phyloP scores from a whole-genome alignment of 305 asterid species.

The Fraxinus latifolia region DNA sequence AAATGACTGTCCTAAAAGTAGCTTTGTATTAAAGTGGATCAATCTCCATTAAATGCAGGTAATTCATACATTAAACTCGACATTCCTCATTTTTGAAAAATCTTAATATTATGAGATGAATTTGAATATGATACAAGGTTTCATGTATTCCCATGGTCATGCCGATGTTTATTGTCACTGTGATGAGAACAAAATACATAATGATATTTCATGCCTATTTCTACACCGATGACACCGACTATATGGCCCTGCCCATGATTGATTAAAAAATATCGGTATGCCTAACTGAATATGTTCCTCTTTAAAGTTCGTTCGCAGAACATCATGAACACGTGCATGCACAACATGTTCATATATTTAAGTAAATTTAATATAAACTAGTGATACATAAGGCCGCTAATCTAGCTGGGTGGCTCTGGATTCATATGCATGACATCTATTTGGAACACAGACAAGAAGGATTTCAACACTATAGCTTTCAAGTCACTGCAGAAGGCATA shows the following conservation, averaged over 20 bases:
- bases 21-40: neutral
- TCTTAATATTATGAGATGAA: neutral
- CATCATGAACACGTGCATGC: neutral
- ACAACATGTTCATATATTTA: neutral
- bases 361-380: neutral
- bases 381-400: neutral
- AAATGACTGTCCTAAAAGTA: neutral
- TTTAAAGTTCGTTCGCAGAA: neutral
- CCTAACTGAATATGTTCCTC: neutral
- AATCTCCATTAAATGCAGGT: neutral
- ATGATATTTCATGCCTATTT: neutral
- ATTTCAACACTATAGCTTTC: neutral
- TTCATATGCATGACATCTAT: neutral
- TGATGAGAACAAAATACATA: neutral
- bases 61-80: neutral
- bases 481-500: slow-evolving; percentile 5
- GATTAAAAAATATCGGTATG: neutral
- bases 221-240: neutral
- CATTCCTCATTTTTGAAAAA: neutral
- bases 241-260: neutral
- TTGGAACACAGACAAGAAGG: neutral
- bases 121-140: neutral
- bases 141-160: neutral
- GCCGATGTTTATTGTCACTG: neutral
- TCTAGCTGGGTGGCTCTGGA: neutral